Conservation (phyloP, 495 filamentous ascomycete genomes). For the Tuber indicum region DNA sequence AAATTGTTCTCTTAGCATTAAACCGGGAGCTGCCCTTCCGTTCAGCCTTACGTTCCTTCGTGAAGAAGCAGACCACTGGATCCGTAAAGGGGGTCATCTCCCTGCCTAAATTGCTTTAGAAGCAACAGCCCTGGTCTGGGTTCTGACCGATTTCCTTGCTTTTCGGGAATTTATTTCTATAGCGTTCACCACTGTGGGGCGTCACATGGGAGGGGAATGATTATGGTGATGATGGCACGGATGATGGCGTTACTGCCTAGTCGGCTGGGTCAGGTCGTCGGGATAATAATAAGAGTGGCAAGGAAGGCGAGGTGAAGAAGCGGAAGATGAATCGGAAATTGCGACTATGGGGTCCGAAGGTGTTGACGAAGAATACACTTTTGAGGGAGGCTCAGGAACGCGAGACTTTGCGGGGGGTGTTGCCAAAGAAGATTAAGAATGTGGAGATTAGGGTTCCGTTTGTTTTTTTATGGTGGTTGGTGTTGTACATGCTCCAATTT, state of each 20-base stretch:
- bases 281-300: slow-evolving; percentile 15
- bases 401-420: slow-evolving; percentile 66
- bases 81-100: too few relatives aligned
- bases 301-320: slow-evolving; percentile 42
- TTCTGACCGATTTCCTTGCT: too few relatives aligned
- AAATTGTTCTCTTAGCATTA: too few relatives aligned
- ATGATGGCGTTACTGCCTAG: slow-evolving; percentile 12
- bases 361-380: slow-evolving; percentile 77
- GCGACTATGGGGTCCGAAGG: slow-evolving; percentile 65
- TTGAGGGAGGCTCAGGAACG: slow-evolving; percentile 71
- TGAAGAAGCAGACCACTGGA: too few relatives aligned
- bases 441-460: slow-evolving; percentile 89
- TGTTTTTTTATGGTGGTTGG: slow-evolving; percentile 82
- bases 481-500: background rate
- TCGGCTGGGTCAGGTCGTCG: background rate
- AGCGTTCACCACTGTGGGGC: too few relatives aligned
- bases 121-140: too few relatives aligned
- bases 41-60: too few relatives aligned
- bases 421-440: slow-evolving; percentile 81
- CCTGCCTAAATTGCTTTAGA: too few relatives aligned
- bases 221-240: slow-evolving; percentile 47
- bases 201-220: slow-evolving; percentile 44
- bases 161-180: too few relatives aligned
- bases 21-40: too few relatives aligned
- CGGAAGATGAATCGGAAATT: slow-evolving; percentile 42